phyloP scores from a whole-genome alignment of 345 rosid genomes.

The Citrus sp. region DNA sequence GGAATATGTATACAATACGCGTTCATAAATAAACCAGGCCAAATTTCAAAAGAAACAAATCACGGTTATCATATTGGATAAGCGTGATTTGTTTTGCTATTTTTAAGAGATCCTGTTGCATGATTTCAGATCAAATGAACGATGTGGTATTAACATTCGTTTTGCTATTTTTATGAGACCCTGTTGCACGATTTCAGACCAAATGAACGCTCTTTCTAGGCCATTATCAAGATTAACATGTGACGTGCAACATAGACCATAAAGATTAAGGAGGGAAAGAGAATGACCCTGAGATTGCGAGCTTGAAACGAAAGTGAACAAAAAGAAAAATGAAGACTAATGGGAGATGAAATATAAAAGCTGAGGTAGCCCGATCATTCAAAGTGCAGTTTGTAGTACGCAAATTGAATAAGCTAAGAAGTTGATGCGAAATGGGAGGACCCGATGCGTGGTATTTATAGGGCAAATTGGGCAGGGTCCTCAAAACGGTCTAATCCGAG shows the following conservation, averaged over 20 bases:
- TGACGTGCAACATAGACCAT: background rate
- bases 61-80: background rate
- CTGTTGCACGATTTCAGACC: background rate
- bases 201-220: background rate
- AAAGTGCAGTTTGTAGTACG: background rate
- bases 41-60: background rate
- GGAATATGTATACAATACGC: background rate
- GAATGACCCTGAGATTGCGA: constrained; percentile 14
- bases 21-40: background rate
- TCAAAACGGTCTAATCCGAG: constrained; percentile 17
- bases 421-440: background rate
- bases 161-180: background rate
- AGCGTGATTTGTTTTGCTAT: background rate
- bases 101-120: background rate
- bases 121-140: background rate
- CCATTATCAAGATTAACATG: background rate
- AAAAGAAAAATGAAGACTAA: background rate
- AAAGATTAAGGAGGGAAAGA: background rate
- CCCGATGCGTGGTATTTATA: constrained; percentile 7
- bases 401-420: background rate
- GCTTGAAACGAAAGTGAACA: background rate
- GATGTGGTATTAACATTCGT: background rate
- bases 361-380: background rate
- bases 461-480: background rate
- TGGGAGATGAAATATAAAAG: background rate